A percentile compares a stretch with the other conserved stretches of the same genome.
Conservation (phyloP, 2,329 filamentous ascomycete species). For the Eurotiales sp. region DNA sequence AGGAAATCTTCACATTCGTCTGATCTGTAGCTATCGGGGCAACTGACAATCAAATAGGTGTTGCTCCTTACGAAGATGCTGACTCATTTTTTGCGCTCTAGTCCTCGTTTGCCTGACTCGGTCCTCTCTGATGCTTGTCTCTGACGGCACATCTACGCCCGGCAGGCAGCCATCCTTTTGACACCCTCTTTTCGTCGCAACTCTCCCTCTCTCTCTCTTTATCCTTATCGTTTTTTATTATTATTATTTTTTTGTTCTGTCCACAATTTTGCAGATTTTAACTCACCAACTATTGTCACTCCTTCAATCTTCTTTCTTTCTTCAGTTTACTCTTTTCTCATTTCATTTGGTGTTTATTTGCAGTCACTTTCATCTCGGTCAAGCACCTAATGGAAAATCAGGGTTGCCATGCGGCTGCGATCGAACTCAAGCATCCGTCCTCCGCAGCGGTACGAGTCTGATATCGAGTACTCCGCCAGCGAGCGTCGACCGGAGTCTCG, state of each 20-base stretch:
- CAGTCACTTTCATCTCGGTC: no score
- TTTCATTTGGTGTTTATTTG: no score
- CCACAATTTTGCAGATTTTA: neutral
- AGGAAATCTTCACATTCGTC: neutral
- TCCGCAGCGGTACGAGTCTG: slow-evolving; percentile 27
- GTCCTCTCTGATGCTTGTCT: neutral
- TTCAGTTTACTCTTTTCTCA: neutral
- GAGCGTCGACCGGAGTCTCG: slow-evolving; percentile 11
- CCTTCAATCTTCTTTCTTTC: neutral
- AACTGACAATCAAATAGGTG: neutral
- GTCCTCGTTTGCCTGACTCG: neutral
- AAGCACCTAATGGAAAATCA: neutral
- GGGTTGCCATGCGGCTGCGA: slow-evolving; percentile 31
- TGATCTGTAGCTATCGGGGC: neutral
- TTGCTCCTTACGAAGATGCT: no score
- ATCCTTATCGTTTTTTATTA: neutral
- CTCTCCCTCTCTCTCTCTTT: slow-evolving; percentile 1
- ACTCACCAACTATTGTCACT: neutral
- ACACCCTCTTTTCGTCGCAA: neutral
- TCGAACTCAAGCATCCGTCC: slow-evolving; percentile 24
- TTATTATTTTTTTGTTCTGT: neutral
- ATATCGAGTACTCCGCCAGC: slow-evolving; percentile 20
- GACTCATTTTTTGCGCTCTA: neutral
- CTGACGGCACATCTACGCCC: neutral
- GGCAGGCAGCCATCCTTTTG: neutral